phyloP scores from a whole-genome alignment of 257 asterid species.

The Penstemon barbatus region DNA sequence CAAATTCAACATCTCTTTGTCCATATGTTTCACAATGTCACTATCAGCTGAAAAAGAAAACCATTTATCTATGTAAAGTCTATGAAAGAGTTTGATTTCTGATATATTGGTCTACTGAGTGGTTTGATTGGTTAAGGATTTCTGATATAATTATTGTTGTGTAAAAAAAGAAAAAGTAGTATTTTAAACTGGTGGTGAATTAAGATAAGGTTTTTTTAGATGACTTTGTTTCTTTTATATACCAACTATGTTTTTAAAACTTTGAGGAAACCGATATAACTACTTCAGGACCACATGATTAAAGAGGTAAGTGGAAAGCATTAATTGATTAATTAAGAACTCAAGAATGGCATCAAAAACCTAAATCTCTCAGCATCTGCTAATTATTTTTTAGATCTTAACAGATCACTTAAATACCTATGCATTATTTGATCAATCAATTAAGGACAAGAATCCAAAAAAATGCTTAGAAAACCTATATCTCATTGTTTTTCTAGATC shows the following conservation, averaged over 20 bases:
- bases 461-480: no score
- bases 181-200: no score
- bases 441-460: no score
- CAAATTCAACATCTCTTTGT: slow-evolving; percentile 33
- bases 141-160: background rate
- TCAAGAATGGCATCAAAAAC: background rate
- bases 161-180: no score
- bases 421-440: no score
- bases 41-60: slow-evolving; percentile 11
- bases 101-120: slow-evolving; percentile 9
- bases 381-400: no score
- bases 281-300: slow-evolving; percentile 24
- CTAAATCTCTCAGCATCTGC: no score
- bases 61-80: slow-evolving; percentile 8
- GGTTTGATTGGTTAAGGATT: slow-evolving; percentile 34
- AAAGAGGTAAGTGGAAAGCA: background rate
- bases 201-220: background rate
- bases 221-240: background rate
- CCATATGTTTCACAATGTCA: slow-evolving; percentile 33
- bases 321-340: background rate
- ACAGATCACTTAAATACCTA: no score
- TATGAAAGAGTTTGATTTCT: slow-evolving; percentile 19
- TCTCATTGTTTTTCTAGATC: slow-evolving; percentile 15
- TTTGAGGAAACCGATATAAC: slow-evolving; percentile 9
- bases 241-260: background rate